Evolutionary conservation across 2,329 filamentous ascomycete genomes (phyloP).

Genomic region (Chalara sp.): DNA sequence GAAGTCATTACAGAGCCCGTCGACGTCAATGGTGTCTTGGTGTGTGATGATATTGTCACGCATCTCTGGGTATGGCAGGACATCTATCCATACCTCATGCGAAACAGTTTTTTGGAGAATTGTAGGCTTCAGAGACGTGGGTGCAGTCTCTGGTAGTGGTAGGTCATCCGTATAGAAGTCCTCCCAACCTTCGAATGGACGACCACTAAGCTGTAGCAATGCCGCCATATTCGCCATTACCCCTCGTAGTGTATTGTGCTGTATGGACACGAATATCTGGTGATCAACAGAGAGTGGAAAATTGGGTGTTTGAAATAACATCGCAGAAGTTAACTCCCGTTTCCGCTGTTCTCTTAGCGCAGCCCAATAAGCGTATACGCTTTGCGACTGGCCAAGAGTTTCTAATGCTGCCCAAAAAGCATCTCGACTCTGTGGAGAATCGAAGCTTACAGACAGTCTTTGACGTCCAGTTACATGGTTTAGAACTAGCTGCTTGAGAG

Average conservation of each 20-base stretch:
- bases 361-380: too few species aligned
- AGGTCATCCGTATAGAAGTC: slow-evolving; percentile 17
- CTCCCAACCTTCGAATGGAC: too few species aligned
- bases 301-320: slow-evolving; percentile 22
- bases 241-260: slow-evolving; percentile 34
- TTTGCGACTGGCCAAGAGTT: too few species aligned
- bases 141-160: slow-evolving; percentile 27
- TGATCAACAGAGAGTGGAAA: slow-evolving; percentile 33
- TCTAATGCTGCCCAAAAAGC: too few species aligned
- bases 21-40: slow-evolving; percentile 32
- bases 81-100: slow-evolving; percentile 36
- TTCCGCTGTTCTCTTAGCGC: too few species aligned
- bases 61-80: slow-evolving; percentile 31
- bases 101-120: slow-evolving; percentile 31
- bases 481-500: too few species aligned
- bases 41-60: slow-evolving; percentile 34
- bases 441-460: too few species aligned
- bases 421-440: too few species aligned
- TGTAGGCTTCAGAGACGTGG: slow-evolving; percentile 32
- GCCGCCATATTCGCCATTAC: slow-evolving; percentile 29
- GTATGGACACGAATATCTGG: slow-evolving; percentile 32
- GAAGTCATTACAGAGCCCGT: slow-evolving; percentile 36
- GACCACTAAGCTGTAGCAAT: background rate
- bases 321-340: too few species aligned
- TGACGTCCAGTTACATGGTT: too few species aligned